Conservation (phyloP, 2,329 filamentous ascomycete genomes). For the Ceratocystis diversiconidia region DNA sequence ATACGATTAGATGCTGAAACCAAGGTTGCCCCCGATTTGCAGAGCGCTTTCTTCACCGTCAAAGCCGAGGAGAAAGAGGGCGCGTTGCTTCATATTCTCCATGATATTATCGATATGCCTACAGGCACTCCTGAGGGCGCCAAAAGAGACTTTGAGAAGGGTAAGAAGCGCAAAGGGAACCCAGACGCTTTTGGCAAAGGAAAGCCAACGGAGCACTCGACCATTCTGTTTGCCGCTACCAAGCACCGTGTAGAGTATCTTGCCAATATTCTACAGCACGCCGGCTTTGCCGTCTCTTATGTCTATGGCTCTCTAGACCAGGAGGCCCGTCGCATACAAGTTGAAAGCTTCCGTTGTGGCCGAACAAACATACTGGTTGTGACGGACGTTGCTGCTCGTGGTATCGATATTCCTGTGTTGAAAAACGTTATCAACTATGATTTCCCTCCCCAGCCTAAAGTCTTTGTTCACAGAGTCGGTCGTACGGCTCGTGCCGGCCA, state of each 20-base stretch:
- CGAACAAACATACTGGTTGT: conserved; percentile 84
- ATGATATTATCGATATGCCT: conserved; percentile 88
- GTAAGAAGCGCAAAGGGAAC: conserved; percentile 60
- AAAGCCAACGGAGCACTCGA: conserved; percentile 77
- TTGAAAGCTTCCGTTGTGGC: conserved; percentile 75
- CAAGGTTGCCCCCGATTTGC: conserved; percentile 90
- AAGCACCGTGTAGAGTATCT: conserved; percentile 98
- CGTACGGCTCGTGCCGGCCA: conserved; percentile 88
- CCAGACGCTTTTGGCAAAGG: conserved; percentile 42
- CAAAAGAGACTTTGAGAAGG: conserved; percentile 31
- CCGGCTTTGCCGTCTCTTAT: conserved; percentile 82
- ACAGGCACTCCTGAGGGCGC: conserved; percentile 44
- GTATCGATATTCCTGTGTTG: conserved; percentile 92
- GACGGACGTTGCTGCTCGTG: conserved; percentile 88
- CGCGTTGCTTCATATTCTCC: conserved; percentile 72
- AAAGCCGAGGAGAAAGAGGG: conserved; percentile 92
- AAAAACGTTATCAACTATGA: conserved; percentile 99
- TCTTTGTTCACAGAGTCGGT: conserved; percentile 92
- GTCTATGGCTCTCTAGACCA: conserved; percentile 93
- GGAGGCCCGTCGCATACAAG: conserved; percentile 79
- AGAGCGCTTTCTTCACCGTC: conserved; percentile 86
- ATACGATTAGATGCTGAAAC: conserved; percentile 86
- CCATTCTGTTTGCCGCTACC: conserved; percentile 85
- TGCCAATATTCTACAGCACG: conserved; percentile 58
- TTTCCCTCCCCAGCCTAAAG: conserved; percentile 90